These are phyloP conservation scores for Sugiyamaella boreocaroliniensis DNA, from an alignment of 805 yeast genomes.

Conservation along the genomic window DNA sequence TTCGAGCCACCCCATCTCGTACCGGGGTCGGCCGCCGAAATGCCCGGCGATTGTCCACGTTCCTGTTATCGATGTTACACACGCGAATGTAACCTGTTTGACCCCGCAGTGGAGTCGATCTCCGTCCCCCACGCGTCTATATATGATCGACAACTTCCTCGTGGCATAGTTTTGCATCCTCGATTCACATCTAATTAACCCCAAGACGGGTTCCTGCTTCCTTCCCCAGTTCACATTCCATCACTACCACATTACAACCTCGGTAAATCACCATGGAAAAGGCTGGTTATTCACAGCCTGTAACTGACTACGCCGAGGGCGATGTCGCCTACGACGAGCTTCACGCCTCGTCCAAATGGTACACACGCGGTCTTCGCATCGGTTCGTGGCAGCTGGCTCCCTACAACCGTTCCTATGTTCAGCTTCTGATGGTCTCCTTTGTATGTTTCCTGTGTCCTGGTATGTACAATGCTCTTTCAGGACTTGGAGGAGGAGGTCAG, in stretches of 20 bases:
- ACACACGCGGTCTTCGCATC: constrained; percentile 17
- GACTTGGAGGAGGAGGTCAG: constrained; percentile 44
- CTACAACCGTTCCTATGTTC: constrained; percentile 37
- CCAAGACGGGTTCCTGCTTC: no score
- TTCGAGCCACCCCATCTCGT: no score
- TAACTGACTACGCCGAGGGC: background rate
- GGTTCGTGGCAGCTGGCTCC: constrained; percentile 30
- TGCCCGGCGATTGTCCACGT: no score
- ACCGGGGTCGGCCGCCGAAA: no score
- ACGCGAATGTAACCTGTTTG: no score
- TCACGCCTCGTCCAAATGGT: constrained; percentile 16
- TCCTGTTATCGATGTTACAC: no score
- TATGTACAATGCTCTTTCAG: constrained; percentile 45
- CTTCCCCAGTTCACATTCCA: background rate
- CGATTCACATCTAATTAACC: no score
- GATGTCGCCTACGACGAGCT: background rate
- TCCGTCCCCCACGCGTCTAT: no score
- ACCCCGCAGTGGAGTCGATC: no score
- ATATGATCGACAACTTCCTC: no score
- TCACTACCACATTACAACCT: background rate
- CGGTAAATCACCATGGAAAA: background rate
- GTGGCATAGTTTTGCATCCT: no score
- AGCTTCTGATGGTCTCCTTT: constrained; percentile 41
- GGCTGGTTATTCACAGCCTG: background rate
- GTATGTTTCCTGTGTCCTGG: constrained; percentile 48